Base-by-base conservation (phyloP, 1,284 basidiomycete genomes). In the Rhodotorula sp. region DNA sequence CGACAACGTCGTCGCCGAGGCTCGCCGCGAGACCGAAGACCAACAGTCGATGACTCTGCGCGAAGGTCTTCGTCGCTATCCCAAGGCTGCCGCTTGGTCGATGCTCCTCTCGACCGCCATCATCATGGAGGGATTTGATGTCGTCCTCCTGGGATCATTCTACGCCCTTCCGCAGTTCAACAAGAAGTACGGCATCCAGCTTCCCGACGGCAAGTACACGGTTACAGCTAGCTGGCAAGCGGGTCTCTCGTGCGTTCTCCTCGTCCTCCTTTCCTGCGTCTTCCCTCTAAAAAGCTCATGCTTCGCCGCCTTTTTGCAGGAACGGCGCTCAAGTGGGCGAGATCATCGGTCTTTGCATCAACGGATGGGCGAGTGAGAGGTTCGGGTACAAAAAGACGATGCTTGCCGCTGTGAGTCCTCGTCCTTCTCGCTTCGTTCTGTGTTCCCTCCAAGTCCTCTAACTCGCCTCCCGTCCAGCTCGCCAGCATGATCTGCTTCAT, bases 201-300 rank as follows among this genome's bases (percentile, higher is more conserved):
- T 56, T 13, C 32, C 46, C 6, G 32, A 71, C 39, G 79, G 78
- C 32, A 74, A 77, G 10, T 84, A 81, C 69, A 78, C 81, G 62
- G 77, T 84, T 24, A 76, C 82, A 0, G 81, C 84, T 0, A 68
- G 79, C n/a, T 84, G 83, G 83, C 82, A 84, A 69, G 77, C 82
- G 15, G 83, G 82, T 53, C 77, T 83, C 30, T 77, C 76, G 22
- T 82, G 81, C 70, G 47, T 47, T 17, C 22, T 47, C 19, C 47
- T 36, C 36, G 8, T 24, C 22, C 47, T 47, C 47, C 5, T 47
- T 47, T 47, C 47, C 47, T 47, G 8, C 47, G 8, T 36, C 47
- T 17, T 47, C 47, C 47, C 5, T 6, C 17, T 47, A 24, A 19
- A 15, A 27, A 53, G 29, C 30, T 32, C 6, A 17, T 6, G 4